Base-by-base conservation (phyloP, 2,329 filamentous ascomycete genomes). In the Fusarium verrucosum region DNA sequence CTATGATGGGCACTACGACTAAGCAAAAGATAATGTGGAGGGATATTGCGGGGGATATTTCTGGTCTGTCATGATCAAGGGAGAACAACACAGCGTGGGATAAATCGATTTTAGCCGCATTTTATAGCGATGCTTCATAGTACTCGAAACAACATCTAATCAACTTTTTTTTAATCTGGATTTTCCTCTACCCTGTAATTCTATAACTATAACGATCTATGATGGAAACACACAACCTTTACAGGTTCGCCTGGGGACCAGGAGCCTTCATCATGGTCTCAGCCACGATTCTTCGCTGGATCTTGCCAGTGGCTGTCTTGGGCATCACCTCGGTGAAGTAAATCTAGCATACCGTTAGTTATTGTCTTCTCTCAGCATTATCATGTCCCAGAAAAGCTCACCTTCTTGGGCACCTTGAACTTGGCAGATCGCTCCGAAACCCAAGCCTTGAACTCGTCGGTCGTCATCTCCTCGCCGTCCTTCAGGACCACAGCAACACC, bases 281-380 rank as follows among this genome's bases (percentile, higher is more conserved):
- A 14, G 92, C 92, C n/a, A 96, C 92, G 71, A 94, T 92, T 62
- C 91, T 85, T 61, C 92, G 82, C 79, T 96, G 92, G 58, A 96
- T 90, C 82, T 96, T 96, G 53, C 92, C 92, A 7, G 92, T 96
- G n/a, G 92, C 92, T 5, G 92, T 94, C 84, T 96, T 96, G 63
- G 92, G 92, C 87, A 96, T 96, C 66, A 89, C 80, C 56, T 92
- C 85, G 32, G 92, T 92, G 70, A 95, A 93, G 81, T 91, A 95
- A 32, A 94, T 81, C 88, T 90, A 14, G 10, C 49, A 16, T 54
- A n/a, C 32, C 11, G 26, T 49, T 46, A 66, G 11, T 19, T 43
- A 44, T 33, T 38, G 10, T 10, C 5, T 3, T 19, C 28, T 33
- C 11, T 13, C 1, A 28, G 2, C 14, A 23, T 7, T 1, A 25